Percentiles rank a stretch among this genome's conserved stretches.
phyloP scores from a whole-genome alignment of 1,284 basidiomycete species.

The Vanrija sp. region DNA sequence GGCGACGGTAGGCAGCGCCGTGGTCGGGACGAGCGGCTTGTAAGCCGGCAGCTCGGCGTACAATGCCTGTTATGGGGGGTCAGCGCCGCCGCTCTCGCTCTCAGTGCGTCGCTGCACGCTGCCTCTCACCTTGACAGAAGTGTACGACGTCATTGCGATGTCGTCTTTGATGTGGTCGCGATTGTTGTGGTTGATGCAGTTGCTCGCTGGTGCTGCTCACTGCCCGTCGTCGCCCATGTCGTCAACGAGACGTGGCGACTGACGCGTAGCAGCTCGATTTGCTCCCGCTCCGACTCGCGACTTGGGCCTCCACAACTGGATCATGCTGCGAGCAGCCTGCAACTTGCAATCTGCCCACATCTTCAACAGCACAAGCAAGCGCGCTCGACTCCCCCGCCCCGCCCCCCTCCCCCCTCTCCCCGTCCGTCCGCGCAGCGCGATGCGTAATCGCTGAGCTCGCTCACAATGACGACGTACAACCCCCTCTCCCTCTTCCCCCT shows the following conservation, averaged over 20 bases:
- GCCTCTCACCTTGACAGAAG: constrained; percentile 11
- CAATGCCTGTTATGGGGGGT: constrained; percentile 49
- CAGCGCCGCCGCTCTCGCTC: constrained; percentile 1
- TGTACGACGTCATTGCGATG: constrained; percentile 10
- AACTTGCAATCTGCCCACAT: no score
- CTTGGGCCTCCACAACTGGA: no score
- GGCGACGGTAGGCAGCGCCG: constrained; percentile 67
- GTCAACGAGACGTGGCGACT: not conserved
- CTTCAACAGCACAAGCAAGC: no score
- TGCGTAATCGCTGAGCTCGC: constrained; percentile 3
- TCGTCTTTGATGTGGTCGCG: not conserved
- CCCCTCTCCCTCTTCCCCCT: constrained; percentile 46
- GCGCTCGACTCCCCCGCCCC: no score
- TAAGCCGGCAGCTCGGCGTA: constrained; percentile 61
- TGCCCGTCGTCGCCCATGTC: no score
- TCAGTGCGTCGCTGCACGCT: constrained; percentile 4
- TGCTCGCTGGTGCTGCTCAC: no score
- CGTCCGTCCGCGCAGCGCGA: constrained; percentile 1
- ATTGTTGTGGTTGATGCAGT: not conserved
- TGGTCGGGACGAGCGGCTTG: constrained; percentile 62
- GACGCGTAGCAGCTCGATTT: not conserved
- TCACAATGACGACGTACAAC: constrained; percentile 29
- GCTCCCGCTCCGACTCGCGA: no score
- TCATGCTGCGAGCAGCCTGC: no score
- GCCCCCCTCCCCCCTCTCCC: not conserved